Evolutionary conservation across 257 asterid genomes (phyloP), one percentile per base, ranked within the genome.

Genomic region (Craterostigma plantagineum): DNA sequence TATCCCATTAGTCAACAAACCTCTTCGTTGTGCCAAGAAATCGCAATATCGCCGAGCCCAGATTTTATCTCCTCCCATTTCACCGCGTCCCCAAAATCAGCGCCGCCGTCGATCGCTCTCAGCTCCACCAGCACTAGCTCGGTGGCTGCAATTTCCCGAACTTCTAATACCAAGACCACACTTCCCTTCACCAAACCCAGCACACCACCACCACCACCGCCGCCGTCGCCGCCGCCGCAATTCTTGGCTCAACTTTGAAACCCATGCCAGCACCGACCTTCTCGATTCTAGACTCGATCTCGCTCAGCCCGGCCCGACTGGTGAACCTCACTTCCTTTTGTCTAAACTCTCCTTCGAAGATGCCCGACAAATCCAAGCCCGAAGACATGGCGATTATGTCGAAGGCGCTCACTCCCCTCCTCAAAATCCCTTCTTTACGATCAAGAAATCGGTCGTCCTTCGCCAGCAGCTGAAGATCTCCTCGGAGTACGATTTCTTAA

Each of bases 331-430:
- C 63, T 59, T 72, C 92, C 48, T 68, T 82, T 53, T 63, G 73
- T 1, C 37, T 58, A 54, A 44, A 33, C 50, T 66, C 78, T 11
- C 30, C 38, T 54, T 79, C 83, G 10, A 87, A 79, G 4, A 87
- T 62, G 43, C 79, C 72, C 0, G 95, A 79, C 9, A 87, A 50
- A 54, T 87, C 61, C 34, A 87, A 57, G 46, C 98, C 92, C 0
- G 95, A 72, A 0, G 92, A 79, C 91, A 79, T 61, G 0, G 86
- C 68, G 1, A 87, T 87, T 56, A 87, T 37, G 55, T 87, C 92
- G 40, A 87, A 87, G 1, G 98, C 95, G 36, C 73, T 82, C 56
- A 74, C 63, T 30, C 45, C 59, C n/a, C 57, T 51, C 53, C 35
- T 35, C 27, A 52, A 44, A 2, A 51, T 69, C 11, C 46, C 37